These are phyloP conservation scores for Diutina pseudorugosa DNA, from an alignment of 1,139 yeast genomes.

Conservation along the genomic window DNA sequence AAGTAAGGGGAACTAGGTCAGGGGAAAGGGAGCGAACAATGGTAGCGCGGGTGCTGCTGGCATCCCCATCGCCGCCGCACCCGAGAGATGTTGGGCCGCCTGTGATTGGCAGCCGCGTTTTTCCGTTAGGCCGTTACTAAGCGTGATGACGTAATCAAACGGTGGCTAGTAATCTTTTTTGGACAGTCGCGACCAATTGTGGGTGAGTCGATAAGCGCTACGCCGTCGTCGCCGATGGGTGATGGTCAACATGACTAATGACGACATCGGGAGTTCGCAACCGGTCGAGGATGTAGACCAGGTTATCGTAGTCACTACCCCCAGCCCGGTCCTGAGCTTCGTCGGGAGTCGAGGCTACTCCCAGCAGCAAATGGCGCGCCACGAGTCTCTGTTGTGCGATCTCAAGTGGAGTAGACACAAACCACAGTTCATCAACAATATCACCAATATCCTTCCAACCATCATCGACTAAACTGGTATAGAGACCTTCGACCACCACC, in stretches of 20 bases:
- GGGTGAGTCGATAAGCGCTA: neutral
- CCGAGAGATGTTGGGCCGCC: neutral
- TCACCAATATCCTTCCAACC: constrained; percentile 36
- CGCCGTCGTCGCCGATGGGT: too few relatives aligned
- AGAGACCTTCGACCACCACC: constrained; percentile 56
- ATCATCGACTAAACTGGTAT: constrained; percentile 36
- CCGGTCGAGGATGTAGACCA: constrained; percentile 36
- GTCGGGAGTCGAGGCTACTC: constrained; percentile 42
- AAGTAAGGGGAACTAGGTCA: too few relatives aligned
- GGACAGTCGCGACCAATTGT: too few relatives aligned
- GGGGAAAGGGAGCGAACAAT: too few relatives aligned
- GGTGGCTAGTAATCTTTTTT: too few relatives aligned
- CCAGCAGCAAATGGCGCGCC: constrained; percentile 57
- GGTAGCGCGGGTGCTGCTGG: too few relatives aligned
- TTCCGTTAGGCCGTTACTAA: neutral
- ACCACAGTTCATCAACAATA: constrained; percentile 32
- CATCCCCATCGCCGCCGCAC: too few relatives aligned
- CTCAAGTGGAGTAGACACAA: constrained; percentile 30
- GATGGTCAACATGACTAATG: neutral
- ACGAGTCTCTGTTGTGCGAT: constrained; percentile 50
- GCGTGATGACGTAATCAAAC: neutral
- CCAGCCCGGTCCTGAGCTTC: constrained; percentile 56
- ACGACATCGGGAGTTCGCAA: neutral
- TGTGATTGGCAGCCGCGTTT: neutral
- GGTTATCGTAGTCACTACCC: constrained; percentile 61